Percentiles rank a stretch among this genome's conserved stretches.
Evolutionary conservation across 331 rosid species (phyloP).

Genomic region (Cydonia oblonga): DNA sequence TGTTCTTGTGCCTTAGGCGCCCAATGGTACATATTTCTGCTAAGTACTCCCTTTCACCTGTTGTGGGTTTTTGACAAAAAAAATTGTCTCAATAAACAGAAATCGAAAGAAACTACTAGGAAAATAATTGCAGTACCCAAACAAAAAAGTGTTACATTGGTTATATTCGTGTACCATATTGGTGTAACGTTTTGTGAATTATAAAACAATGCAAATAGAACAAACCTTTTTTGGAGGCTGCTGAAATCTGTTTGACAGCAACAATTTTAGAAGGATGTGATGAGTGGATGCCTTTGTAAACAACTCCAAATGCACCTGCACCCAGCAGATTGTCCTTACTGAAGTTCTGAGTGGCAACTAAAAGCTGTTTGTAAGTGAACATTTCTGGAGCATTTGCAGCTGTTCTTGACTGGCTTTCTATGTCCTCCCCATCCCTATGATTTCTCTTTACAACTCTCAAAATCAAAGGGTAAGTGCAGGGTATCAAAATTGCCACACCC

Average conservation of each 20-base stretch:
- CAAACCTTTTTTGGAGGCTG: slow-evolving; percentile 46
- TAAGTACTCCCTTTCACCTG: slow-evolving; percentile 51
- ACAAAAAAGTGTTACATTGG: background rate
- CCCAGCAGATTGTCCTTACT: slow-evolving; percentile 44
- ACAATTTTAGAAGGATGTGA: slow-evolving; percentile 19
- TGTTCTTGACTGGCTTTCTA: slow-evolving; percentile 31
- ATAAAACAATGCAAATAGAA: background rate
- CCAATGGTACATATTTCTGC: slow-evolving; percentile 58
- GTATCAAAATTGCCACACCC: background rate
- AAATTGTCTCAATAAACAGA: background rate
- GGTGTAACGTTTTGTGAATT: background rate
- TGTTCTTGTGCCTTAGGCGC: slow-evolving; percentile 44
- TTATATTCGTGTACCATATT: background rate
- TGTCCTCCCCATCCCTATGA: slow-evolving; percentile 8
- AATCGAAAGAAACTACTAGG: background rate
- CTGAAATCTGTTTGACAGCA: slow-evolving; percentile 47
- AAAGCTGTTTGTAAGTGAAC: slow-evolving; percentile 36
- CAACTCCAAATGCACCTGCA: slow-evolving; percentile 48
- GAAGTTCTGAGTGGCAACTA: slow-evolving; percentile 34
- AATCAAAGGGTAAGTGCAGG: slow-evolving; percentile 10
- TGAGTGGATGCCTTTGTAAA: slow-evolving; percentile 34
- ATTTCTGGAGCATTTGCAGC: slow-evolving; percentile 31
- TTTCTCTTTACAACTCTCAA: slow-evolving; percentile 17
- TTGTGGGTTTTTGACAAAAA: background rate
- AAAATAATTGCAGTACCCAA: background rate